Conservation (phyloP, 768 basidiomycete species). For the Trametes sanguinea region DNA sequence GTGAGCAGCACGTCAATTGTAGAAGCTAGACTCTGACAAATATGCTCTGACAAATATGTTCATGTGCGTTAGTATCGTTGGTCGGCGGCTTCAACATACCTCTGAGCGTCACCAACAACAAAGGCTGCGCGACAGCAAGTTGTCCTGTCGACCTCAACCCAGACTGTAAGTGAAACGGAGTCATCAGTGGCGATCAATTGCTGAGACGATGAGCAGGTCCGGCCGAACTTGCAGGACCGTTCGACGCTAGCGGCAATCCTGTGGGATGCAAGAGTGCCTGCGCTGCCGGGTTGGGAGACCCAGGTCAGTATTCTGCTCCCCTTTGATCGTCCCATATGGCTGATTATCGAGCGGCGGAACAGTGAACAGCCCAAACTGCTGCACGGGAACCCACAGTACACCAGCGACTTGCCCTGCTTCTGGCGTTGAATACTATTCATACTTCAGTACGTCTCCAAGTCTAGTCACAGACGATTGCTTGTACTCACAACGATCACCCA, state of each 20-base stretch:
- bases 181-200: neutral
- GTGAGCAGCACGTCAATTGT: conserved; percentile 11
- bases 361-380: conserved; percentile 65
- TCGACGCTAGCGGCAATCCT: conserved; percentile 36
- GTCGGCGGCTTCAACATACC: conserved; percentile 39
- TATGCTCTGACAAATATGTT: neutral
- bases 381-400: conserved; percentile 55
- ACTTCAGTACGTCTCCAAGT: conserved; percentile 44
- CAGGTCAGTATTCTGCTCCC: conserved; percentile 18
- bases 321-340: too few species aligned
- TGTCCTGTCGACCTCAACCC: conserved; percentile 42
- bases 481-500: neutral
- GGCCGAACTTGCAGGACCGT: conserved; percentile 35
- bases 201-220: conserved; percentile 31
- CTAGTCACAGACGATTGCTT: neutral
- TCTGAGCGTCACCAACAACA: conserved; percentile 34
- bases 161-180: conserved; percentile 32
- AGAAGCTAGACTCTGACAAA: neutral
- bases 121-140: conserved; percentile 35
- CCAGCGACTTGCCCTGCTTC: conserved; percentile 57
- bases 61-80: conserved; percentile 28
- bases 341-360: neutral
- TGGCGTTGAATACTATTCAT: conserved; percentile 43
- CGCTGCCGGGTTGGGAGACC: conserved; percentile 40
- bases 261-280: conserved; percentile 50